Conservation (phyloP, 805 yeast species). For the Wickerhamiella lipophila region DNA sequence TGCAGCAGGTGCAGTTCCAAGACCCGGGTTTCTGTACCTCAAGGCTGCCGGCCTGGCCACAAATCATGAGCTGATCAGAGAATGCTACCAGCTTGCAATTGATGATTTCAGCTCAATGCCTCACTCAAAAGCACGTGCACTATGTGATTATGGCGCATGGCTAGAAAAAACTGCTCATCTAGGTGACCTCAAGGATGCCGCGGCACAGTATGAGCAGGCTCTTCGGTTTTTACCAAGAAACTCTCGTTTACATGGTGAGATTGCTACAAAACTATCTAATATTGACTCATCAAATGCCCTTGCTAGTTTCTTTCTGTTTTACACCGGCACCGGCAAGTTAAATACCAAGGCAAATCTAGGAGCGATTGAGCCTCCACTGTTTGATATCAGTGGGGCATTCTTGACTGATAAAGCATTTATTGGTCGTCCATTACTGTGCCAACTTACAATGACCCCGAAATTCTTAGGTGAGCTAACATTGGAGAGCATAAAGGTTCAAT, state of each 20-base stretch:
- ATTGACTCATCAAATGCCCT: background rate
- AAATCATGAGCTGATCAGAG: background rate
- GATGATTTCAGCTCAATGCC: constrained; percentile 6
- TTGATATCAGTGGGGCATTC: constrained; percentile 17
- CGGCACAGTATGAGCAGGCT: background rate
- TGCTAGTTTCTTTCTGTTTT: background rate
- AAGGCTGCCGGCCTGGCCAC: constrained; percentile 33
- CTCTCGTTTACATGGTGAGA: background rate
- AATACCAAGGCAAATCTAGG: background rate
- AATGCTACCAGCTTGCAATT: constrained; percentile 4
- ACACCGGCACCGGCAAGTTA: background rate
- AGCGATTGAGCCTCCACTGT: constrained; percentile 10
- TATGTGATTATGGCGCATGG: constrained; percentile 4
- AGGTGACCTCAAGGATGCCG: background rate
- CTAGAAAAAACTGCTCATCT: background rate
- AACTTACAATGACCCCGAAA: constrained; percentile 17
- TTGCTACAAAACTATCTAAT: background rate
- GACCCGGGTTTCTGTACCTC: constrained; percentile 20
- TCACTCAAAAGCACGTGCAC: constrained; percentile 3
- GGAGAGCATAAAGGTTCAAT: constrained; percentile 12
- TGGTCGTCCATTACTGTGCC: constrained; percentile 18
- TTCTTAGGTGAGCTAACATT: constrained; percentile 14
- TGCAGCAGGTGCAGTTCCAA: constrained; percentile 4
- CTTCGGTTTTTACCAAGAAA: background rate
- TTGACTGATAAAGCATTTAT: constrained; percentile 13